Evolutionary conservation across 352 stramenopile species (phyloP).

Genomic region (Phytopythium oedochilum): DNA sequence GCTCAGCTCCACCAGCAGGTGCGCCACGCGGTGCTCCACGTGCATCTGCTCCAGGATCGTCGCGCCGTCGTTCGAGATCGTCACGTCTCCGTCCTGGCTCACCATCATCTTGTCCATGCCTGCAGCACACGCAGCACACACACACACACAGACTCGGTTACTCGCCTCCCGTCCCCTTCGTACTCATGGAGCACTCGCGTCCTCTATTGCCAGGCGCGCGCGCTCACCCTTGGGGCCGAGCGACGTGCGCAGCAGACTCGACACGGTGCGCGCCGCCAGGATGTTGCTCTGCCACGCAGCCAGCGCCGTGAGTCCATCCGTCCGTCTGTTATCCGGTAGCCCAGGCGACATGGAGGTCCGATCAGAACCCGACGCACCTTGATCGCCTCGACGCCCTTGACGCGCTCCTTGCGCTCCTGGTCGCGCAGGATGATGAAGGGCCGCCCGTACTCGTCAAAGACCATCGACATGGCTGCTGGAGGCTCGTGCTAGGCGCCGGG

Average conservation of each 20-base stretch:
- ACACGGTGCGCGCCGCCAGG: constrained; percentile 96
- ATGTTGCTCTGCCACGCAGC: constrained; percentile 92
- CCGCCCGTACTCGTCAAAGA: constrained; percentile 99
- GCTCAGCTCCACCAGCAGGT: constrained; percentile 98
- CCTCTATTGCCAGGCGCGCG: too few species aligned
- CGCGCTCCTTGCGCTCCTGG: constrained; percentile 96
- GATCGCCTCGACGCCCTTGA: constrained; percentile 98
- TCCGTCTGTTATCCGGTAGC: too few species aligned
- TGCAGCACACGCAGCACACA: constrained; percentile 6
- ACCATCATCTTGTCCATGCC: constrained; percentile 99
- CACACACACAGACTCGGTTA: too few species aligned
- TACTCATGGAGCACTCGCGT: constrained; percentile 13
- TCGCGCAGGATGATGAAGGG: constrained; percentile 99
- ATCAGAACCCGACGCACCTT: constrained; percentile 72
- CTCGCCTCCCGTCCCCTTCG: not conserved
- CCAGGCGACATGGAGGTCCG: too few species aligned
- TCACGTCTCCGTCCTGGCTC: constrained; percentile 98
- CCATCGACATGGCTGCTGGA: constrained; percentile 79
- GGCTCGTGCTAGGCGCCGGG: not conserved
- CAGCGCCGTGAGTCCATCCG: not conserved
- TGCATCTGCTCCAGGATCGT: constrained; percentile 99
- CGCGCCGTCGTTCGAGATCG: constrained; percentile 99
- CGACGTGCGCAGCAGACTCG: constrained; percentile 96
- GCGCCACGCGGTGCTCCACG: constrained; percentile 97
- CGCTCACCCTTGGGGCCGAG: constrained; percentile 92